Base-by-base conservation (phyloP, 176 grass and related monocot genomes). In the Rhynchospora breviuscula region DNA sequence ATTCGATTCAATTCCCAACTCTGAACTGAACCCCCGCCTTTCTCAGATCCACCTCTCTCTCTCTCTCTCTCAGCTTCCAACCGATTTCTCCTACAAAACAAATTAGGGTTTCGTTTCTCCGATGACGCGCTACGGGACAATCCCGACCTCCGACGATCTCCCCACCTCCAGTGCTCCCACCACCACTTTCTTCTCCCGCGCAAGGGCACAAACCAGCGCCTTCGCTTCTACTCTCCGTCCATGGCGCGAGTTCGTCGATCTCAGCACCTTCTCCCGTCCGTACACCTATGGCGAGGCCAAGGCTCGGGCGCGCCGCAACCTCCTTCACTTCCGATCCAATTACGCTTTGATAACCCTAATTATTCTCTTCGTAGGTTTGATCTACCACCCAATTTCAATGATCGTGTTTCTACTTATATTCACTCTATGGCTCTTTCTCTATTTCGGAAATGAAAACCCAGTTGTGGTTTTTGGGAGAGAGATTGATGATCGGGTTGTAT, bases 291-390 rank as follows among this genome's bases (percentile, higher is more conserved):
- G 85, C 13, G 93, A 95, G 79, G 96, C 91, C 52, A 67, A 87
- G 10, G 75, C 86, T 10, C 83, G 91, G 2, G 85, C 90, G 4
- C 93, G 91, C 7, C 96, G 89, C n/a, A 99, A 99, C 88, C 76
- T 95, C 12, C 70, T 83, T 64, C 91, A 95, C 91, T 99, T 99
- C 91, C 96, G 93, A 40, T 90, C 93, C 49, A 99, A 99, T 80
- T 99, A 99, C 89, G 84, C 89, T 58, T 79, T 98, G 4, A 23
- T 69, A 8, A 85, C 83, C 8, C 87, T 98, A 46, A 51, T 85
- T 18, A 53, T 93, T 85, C 89, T 99, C 49, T 91, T 91, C 79
- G 29, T 88, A 57, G 80, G 89, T 78, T 87, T 99, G 79, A 56
- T 99, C 80, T 95, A 88, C 86, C 93, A 87, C 77, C 93, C 93